Percentiles rank a stretch among this genome's conserved stretches.
phyloP scores from a whole-genome alignment of 495 filamentous ascomycete genomes.

The Lentithecium fluviatile region DNA sequence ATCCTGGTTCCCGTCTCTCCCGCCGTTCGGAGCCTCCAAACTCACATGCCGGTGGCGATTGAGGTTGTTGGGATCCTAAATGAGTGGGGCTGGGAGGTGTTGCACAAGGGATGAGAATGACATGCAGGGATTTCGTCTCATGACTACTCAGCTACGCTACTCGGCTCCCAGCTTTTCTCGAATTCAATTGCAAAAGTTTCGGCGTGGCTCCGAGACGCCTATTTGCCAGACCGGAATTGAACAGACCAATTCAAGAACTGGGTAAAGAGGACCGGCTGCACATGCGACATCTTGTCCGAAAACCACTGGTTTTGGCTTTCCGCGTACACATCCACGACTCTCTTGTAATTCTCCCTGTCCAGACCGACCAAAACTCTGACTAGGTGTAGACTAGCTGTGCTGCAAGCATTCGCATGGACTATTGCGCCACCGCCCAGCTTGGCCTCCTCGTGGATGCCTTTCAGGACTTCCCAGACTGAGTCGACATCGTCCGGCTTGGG shows the following conservation, averaged over 20 bases:
- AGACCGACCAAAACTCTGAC: conserved; percentile 58
- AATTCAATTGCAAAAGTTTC: too few relatives aligned
- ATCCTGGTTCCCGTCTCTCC: too few relatives aligned
- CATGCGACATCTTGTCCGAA: conserved; percentile 54
- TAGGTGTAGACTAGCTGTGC: conserved; percentile 62
- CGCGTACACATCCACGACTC: conserved; percentile 58
- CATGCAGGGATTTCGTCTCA: too few relatives aligned
- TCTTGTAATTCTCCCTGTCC: conserved; percentile 50
- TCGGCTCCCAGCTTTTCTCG: too few relatives aligned
- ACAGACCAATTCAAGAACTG: conserved; percentile 66
- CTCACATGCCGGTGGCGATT: too few relatives aligned
- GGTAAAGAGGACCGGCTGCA: conserved; percentile 63
- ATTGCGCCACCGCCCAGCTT: conserved; percentile 57
- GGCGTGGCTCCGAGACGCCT: too few relatives aligned
- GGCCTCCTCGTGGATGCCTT: conserved; percentile 70
- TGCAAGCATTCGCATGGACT: conserved; percentile 57
- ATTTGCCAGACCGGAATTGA: too few relatives aligned
- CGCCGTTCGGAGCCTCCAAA: too few relatives aligned
- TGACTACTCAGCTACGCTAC: too few relatives aligned
- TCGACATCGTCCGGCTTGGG: conserved; percentile 39
- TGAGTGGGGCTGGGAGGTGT: too few relatives aligned
- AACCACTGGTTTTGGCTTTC: conserved; percentile 56
- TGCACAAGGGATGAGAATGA: too few relatives aligned
- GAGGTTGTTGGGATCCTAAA: too few relatives aligned
- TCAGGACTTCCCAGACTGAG: conserved; percentile 55